Evolutionary conservation across 306 rosid genomes (phyloP).

Genomic region (Benincasa hispida): DNA sequence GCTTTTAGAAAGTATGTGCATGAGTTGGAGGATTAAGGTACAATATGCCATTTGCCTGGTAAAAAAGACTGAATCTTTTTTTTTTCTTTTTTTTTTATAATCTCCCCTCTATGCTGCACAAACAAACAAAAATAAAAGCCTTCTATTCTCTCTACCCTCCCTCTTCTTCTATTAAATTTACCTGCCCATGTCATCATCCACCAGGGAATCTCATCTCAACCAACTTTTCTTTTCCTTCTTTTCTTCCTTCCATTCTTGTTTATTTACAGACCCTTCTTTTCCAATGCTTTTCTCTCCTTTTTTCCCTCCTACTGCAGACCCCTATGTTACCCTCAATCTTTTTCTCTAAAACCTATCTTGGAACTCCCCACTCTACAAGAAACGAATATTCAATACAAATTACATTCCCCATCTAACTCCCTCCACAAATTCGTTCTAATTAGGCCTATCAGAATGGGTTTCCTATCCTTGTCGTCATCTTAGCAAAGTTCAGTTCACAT

Average conservation of each 20-base stretch:
- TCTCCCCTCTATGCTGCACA: slow-evolving; percentile 31
- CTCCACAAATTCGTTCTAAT: neutral
- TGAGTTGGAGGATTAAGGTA: slow-evolving; percentile 75
- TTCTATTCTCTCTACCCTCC: slow-evolving; percentile 43
- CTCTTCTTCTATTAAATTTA: slow-evolving; percentile 20
- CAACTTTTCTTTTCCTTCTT: slow-evolving; percentile 34
- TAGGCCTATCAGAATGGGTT: neutral
- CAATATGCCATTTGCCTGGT: slow-evolving; percentile 82
- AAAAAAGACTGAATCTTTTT: slow-evolving; percentile 45
- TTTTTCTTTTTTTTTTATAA: no score
- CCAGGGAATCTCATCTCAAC: slow-evolving; percentile 51
- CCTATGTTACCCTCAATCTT: neutral
- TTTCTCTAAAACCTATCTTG: neutral
- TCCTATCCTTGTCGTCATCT: neutral
- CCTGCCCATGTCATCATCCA: slow-evolving; percentile 80
- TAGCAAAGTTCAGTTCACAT: neutral
- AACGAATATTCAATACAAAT: slow-evolving; percentile 1
- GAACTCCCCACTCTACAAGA: slow-evolving; percentile 6
- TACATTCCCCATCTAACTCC: neutral
- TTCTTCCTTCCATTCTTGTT: slow-evolving; percentile 46
- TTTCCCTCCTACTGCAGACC: slow-evolving; percentile 30
- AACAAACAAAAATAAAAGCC: slow-evolving; percentile 74
- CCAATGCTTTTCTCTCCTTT: slow-evolving; percentile 24
- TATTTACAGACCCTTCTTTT: slow-evolving; percentile 38
- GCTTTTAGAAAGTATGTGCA: slow-evolving; percentile 78